Evolutionary conservation across 805 yeast genomes (phyloP), one percentile per base, ranked within the genome.

Genomic region (Komagataella pseudopastoris): DNA sequence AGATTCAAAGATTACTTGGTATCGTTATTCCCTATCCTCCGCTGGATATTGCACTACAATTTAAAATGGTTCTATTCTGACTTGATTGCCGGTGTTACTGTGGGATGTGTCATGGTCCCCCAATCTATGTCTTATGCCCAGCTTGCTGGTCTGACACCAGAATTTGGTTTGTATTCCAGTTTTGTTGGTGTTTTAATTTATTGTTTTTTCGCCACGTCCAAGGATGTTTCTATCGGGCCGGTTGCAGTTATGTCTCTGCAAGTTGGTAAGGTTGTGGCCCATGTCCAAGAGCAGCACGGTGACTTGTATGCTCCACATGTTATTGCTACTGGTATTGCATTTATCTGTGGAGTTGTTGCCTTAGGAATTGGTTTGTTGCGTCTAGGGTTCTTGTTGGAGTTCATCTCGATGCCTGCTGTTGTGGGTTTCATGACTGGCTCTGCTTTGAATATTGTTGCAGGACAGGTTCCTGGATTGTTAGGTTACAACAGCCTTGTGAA

Each of bases 401-500:
- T 85, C 63, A 88, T 90, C 60, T 88, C 96, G 2, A 73, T 83
- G 61, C 96, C 96, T 48, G 95, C 96, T 1, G 96, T 90, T 46
- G 74, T 88, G 68, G 97, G 97, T 0, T 90, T 89, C 71, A 90
- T 90, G 91, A 77, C 91, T 39, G 97, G 97, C 50, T 89, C 96
- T 4, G 96, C 97, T 2, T 76, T 90, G 60, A 82, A 74, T 60
- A 90, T 90, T 62, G 72, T 84, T 43, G 66, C 73, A 54, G 97
- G 97, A 22, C 97, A 90, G 70, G 81, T 90, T 6, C 96, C 97
- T 4, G 84, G 74, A 4, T 72, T 90, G 53, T 75, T 90, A 85
- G 97, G 97, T 16, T 85, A 74, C 68, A 73, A 63, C 58, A 78
- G 69, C 16, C 53, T 56, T 36, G 88, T 89, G 52, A 81, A 87